Evolutionary conservation across 345 rosid genomes (phyloP).

Genomic region (Cardiospermum halicacabum): DNA sequence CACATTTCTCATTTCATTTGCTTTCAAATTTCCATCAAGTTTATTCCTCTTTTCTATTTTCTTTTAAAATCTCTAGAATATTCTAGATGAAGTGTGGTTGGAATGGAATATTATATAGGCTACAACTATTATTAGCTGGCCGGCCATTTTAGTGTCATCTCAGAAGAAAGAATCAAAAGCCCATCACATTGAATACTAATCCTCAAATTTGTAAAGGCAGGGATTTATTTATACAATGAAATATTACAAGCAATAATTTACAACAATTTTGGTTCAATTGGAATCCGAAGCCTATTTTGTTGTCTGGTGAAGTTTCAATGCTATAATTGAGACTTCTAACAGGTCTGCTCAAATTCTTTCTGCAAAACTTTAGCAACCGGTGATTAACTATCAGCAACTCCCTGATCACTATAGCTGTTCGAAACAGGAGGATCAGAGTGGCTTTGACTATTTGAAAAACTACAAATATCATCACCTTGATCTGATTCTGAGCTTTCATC

Average conservation of each 20-base stretch:
- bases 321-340: background rate
- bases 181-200: no score
- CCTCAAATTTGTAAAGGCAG: no score
- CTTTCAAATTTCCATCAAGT: no score
- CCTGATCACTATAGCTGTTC: slow-evolving; percentile 11
- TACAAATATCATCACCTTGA: slow-evolving; percentile 31
- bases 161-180: no score
- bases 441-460: background rate
- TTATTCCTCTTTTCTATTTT: no score
- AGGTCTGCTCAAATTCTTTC: background rate
- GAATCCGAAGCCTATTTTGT: background rate
- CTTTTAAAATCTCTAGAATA: no score
- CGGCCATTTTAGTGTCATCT: no score
- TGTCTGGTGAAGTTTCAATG: background rate
- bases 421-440: slow-evolving; percentile 6
- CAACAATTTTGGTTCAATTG: background rate
- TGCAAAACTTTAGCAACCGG: background rate
- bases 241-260: background rate
- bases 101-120: no score
- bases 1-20: no score
- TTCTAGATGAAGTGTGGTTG: no score
- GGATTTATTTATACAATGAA: background rate
- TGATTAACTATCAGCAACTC: slow-evolving; percentile 6
- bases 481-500: slow-evolving; percentile 71
- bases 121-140: no score